A percentile compares a stretch with the other conserved stretches of the same genome.
These are phyloP conservation scores for Zea luxurians DNA, from an alignment of 176 grass and related monocot genomes.

Conservation along the genomic window DNA sequence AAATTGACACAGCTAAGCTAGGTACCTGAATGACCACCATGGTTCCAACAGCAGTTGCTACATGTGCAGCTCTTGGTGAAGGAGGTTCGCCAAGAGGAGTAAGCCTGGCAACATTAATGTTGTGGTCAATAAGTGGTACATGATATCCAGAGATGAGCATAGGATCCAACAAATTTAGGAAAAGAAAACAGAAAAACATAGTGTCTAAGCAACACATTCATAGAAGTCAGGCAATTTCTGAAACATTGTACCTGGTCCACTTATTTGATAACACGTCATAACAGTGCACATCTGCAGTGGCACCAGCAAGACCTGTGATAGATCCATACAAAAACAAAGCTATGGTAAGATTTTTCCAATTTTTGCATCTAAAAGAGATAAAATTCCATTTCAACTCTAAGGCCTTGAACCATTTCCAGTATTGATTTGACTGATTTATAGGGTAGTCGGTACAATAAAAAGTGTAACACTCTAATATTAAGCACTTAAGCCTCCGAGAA, in stretches of 20 bases:
- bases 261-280: constrained; percentile 90
- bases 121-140: constrained; percentile 8
- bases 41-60: constrained; percentile 93
- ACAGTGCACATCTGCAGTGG: constrained; percentile 88
- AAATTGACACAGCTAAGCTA: background rate
- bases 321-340: constrained; percentile 24
- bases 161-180: background rate
- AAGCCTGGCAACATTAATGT: constrained; percentile 56
- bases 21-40: constrained; percentile 99
- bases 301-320: constrained; percentile 90
- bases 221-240: background rate
- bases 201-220: constrained; percentile 13
- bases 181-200: constrained; percentile 3
- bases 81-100: constrained; percentile 93
- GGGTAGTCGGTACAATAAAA: background rate
- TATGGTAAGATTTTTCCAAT: background rate
- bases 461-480: background rate
- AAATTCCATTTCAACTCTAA: constrained; percentile 3
- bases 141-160: constrained; percentile 1
- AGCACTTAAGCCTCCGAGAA: background rate
- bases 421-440: background rate
- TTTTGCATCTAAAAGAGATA: background rate
- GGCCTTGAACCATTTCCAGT: constrained; percentile 5
- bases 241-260: constrained; percentile 74
- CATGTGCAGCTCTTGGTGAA: constrained; percentile 97